phyloP scores from a whole-genome alignment of 371 early-diverging fungal genomes.

The Entomophthora muscae region DNA sequence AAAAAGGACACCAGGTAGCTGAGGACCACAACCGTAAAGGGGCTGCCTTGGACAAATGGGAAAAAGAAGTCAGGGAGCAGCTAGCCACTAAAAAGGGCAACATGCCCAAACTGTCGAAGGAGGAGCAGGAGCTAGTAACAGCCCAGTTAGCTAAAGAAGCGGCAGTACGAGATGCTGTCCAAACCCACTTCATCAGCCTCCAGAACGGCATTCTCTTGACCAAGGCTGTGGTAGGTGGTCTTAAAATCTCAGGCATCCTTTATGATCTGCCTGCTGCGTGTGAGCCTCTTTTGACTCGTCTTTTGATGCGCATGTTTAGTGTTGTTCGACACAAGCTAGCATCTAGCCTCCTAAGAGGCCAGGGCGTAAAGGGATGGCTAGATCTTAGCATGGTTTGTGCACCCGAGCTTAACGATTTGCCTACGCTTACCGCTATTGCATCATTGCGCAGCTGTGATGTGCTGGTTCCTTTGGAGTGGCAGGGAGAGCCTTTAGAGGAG shows the following conservation, averaged over 20 bases:
- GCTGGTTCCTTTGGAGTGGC: conserved; percentile 48
- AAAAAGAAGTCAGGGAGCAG: conserved; percentile 60
- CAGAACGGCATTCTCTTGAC: conserved; percentile 1
- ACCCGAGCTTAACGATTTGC: conserved; percentile 5
- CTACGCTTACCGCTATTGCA: conserved; percentile 4
- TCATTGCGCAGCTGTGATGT: conserved; percentile 11
- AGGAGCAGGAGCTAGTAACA: conserved; percentile 63
- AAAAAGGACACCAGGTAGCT: conserved; percentile 22
- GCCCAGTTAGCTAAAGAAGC: conserved; percentile 58
- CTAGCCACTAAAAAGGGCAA: conserved; percentile 36
- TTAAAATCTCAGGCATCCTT: conserved; percentile 42
- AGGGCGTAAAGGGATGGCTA: conserved; percentile 30
- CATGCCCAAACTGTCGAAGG: conserved; percentile 45
- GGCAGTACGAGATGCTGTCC: conserved; percentile 45
- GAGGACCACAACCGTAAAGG: conserved; percentile 31
- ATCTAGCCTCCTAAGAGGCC: conserved; percentile 22
- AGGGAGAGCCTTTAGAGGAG: conserved; percentile 35
- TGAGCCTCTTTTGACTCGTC: conserved; percentile 21
- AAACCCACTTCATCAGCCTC: conserved; percentile 8
- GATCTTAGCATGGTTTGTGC: conserved; percentile 15
- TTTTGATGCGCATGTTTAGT: conserved; percentile 24
- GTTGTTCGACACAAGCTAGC: conserved; percentile 25
- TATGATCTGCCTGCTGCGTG: conserved; percentile 33
- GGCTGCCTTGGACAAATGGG: conserved; percentile 63
- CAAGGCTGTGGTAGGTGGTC: conserved; percentile 24